These are phyloP conservation scores for Pythium pyrilobum DNA, from an alignment of 352 stramenopile genomes.

Conservation along the genomic window DNA sequence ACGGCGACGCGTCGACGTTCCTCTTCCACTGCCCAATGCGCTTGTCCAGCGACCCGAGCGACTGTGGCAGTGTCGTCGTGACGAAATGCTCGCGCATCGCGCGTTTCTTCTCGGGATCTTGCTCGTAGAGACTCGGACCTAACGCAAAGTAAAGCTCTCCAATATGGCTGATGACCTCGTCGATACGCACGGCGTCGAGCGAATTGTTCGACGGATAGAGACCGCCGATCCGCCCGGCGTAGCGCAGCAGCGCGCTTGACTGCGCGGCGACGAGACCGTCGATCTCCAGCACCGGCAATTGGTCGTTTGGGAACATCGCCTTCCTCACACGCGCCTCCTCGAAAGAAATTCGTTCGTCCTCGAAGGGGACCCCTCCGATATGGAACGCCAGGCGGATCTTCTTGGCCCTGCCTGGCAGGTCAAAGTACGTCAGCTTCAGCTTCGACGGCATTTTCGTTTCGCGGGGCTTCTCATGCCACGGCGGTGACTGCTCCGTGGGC, in stretches of 20 bases:
- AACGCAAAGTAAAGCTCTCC: conserved; percentile 16
- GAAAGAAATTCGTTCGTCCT: conserved; percentile 23
- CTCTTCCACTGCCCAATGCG: conserved; percentile 17
- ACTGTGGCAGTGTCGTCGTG: conserved; percentile 27
- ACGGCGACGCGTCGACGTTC: background rate
- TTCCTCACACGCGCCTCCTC: conserved; percentile 10
- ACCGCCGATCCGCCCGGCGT: conserved; percentile 41
- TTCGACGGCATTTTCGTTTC: background rate
- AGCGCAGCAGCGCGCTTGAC: conserved; percentile 51
- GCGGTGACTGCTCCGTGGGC: background rate
- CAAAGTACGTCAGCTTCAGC: conserved; percentile 29
- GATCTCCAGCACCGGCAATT: conserved; percentile 28
- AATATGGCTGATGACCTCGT: conserved; percentile 43
- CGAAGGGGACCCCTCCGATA: conserved; percentile 23
- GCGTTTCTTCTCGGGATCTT: conserved; percentile 23
- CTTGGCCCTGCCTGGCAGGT: conserved; percentile 24
- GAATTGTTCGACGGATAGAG: conserved; percentile 15
- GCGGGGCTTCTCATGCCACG: too few species aligned
- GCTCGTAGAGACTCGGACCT: conserved; percentile 22
- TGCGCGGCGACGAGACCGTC: conserved; percentile 24
- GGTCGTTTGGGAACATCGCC: conserved; percentile 19
- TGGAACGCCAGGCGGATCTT: conserved; percentile 19
- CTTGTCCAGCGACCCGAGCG: conserved; percentile 31
- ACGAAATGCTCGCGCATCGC: conserved; percentile 27
- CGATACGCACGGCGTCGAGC: background rate